phyloP scores from a whole-genome alignment of 2,329 filamentous ascomycete species.

The Colletotrichum sp. region DNA sequence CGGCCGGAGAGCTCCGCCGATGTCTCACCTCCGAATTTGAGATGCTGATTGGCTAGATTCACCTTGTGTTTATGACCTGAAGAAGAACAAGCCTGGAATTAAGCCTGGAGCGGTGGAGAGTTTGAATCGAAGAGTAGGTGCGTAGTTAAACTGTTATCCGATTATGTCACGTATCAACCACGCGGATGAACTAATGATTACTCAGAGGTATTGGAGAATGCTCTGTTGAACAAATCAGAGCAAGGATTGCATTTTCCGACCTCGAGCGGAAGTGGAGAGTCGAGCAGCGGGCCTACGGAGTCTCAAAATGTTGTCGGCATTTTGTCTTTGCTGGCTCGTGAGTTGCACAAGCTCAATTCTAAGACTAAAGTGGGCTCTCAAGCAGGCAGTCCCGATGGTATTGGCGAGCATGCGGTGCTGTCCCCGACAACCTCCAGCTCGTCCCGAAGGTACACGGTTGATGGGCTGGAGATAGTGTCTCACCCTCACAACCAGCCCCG shows the following conservation, averaged over 20 bases:
- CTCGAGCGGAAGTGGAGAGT: not conserved
- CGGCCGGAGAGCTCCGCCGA: not conserved
- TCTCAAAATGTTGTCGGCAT: conserved; percentile 21
- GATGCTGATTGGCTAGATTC: conserved; percentile 21
- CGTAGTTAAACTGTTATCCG: not conserved
- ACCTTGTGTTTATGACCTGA: conserved; percentile 27
- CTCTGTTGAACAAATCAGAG: conserved; percentile 10
- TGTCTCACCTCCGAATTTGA: not conserved
- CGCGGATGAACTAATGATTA: not conserved
- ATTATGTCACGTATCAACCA: not conserved
- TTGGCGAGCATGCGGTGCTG: not conserved
- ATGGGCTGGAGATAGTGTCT: not conserved
- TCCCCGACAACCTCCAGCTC: conserved; percentile 13
- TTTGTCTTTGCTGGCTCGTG: conserved; percentile 23
- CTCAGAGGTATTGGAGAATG: conserved; percentile 19
- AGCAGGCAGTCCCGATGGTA: not conserved
- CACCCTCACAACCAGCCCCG: conserved; percentile 15
- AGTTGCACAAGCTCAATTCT: conserved; percentile 24
- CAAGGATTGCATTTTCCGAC: not conserved
- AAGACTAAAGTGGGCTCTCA: not conserved
- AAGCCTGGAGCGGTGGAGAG: conserved; percentile 27
- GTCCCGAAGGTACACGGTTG: not conserved
- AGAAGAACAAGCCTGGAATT: conserved; percentile 28
- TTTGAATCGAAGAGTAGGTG: conserved; percentile 26
- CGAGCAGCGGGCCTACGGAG: not conserved